phyloP scores from a whole-genome alignment of 306 rosid species.

The Acacia confusa region DNA sequence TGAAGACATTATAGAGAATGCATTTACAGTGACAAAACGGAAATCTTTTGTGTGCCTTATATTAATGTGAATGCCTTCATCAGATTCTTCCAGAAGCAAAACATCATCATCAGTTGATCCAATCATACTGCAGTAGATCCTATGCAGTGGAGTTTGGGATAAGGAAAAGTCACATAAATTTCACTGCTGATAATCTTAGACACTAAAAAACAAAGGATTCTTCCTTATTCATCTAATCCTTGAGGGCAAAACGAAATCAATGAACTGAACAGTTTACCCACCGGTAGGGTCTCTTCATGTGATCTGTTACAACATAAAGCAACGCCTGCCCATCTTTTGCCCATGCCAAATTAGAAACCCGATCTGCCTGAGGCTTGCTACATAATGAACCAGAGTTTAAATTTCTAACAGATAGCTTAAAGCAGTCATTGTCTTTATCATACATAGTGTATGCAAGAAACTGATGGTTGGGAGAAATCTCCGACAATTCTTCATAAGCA shows the following conservation, averaged over 20 bases:
- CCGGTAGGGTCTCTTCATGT: slow-evolving; percentile 79
- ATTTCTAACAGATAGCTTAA: slow-evolving; percentile 81
- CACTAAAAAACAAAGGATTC: not conserved
- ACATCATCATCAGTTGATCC: slow-evolving; percentile 89
- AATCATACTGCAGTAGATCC: slow-evolving; percentile 79
- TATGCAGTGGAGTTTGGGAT: slow-evolving; percentile 28
- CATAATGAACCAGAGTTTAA: slow-evolving; percentile 89
- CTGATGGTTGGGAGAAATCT: slow-evolving; percentile 79
- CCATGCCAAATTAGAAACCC: slow-evolving; percentile 90
- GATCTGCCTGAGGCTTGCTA: slow-evolving; percentile 80
- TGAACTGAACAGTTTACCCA: slow-evolving; percentile 27
- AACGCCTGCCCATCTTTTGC: slow-evolving; percentile 82
- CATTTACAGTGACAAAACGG: slow-evolving; percentile 68
- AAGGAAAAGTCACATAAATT: slow-evolving; percentile 1
- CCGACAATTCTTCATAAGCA: slow-evolving; percentile 89
- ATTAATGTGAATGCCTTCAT: slow-evolving; percentile 61
- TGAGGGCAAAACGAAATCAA: not conserved
- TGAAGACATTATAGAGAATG: slow-evolving; percentile 64
- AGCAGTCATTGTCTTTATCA: slow-evolving; percentile 81
- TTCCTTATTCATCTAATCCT: not conserved
- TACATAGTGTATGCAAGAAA: slow-evolving; percentile 93
- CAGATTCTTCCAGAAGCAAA: slow-evolving; percentile 76
- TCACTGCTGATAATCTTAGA: slow-evolving; percentile 19
- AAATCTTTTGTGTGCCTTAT: slow-evolving; percentile 83
- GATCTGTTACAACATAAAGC: slow-evolving; percentile 87